These are phyloP conservation scores for Candida adriatica DNA, from an alignment of 805 yeast genomes.

Conservation along the genomic window DNA sequence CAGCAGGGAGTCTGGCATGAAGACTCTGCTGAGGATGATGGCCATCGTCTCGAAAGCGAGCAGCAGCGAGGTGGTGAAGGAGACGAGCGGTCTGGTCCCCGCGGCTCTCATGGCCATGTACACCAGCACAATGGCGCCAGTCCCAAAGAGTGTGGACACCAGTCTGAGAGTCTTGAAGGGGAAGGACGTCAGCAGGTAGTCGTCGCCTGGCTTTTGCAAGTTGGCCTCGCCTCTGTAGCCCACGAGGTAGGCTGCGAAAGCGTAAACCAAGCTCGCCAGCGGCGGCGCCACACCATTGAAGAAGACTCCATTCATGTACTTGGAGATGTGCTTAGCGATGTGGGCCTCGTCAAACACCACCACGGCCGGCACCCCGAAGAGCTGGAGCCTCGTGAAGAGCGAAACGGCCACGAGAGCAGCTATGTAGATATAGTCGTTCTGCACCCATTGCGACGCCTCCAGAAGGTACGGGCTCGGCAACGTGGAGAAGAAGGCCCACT, in stretches of 20 bases:
- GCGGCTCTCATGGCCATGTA: conserved; percentile 49
- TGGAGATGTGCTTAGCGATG: conserved; percentile 32
- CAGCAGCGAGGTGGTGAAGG: conserved; percentile 44
- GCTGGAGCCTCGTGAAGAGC: conserved; percentile 15
- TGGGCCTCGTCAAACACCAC: conserved; percentile 45
- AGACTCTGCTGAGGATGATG: conserved; percentile 49
- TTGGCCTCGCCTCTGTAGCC: conserved; percentile 41
- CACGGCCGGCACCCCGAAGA: conserved; percentile 14
- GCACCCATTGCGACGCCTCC: conserved; percentile 7
- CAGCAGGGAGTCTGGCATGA: conserved; percentile 39
- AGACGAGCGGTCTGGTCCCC: conserved; percentile 44
- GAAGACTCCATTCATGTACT: conserved; percentile 50
- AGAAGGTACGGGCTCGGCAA: conserved; percentile 14
- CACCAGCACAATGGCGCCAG: conserved; percentile 42
- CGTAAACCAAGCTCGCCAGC: conserved; percentile 52
- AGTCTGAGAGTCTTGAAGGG: conserved; percentile 52
- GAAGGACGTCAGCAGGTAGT: conserved; percentile 20
- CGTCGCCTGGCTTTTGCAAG: conserved; percentile 13
- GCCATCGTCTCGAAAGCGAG: conserved; percentile 57
- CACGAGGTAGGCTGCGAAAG: conserved; percentile 42
- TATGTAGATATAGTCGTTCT: conserved; percentile 3
- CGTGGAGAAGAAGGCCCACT: conserved; percentile 27
- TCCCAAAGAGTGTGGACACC: conserved; percentile 50
- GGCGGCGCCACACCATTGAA: conserved; percentile 75
- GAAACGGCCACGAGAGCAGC: conserved; percentile 18